These are phyloP conservation scores for Yamadazyma jaroonii DNA, from an alignment of 1,139 yeast genomes.

Conservation along the genomic window DNA sequence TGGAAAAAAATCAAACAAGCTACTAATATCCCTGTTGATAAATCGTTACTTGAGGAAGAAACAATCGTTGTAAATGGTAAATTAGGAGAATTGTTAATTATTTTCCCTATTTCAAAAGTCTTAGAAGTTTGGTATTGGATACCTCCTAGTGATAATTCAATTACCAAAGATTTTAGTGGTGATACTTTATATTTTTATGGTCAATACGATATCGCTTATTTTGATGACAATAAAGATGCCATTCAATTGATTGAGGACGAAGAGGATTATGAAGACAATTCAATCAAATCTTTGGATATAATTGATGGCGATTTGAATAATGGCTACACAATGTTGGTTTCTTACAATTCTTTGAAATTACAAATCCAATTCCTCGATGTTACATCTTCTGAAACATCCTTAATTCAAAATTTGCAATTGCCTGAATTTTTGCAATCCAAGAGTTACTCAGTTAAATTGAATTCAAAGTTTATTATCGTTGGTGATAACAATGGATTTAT, in stretches of 20 bases:
- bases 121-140: slow-evolving; percentile 56
- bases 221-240: background rate
- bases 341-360: slow-evolving; percentile 1
- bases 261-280: background rate
- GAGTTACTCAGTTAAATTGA: slow-evolving; percentile 20
- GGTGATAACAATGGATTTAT: slow-evolving; percentile 26
- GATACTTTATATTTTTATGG: slow-evolving; percentile 33
- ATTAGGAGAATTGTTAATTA: slow-evolving; percentile 45
- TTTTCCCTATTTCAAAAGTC: slow-evolving; percentile 22
- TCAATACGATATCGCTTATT: slow-evolving; percentile 12
- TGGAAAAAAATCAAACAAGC: slow-evolving; percentile 45
- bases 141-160: slow-evolving; percentile 17
- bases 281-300: slow-evolving; percentile 4
- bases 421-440: slow-evolving; percentile 7
- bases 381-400: background rate
- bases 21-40: slow-evolving; percentile 13
- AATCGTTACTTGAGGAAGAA: slow-evolving; percentile 8
- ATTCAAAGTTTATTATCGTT: slow-evolving; percentile 20
- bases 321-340: slow-evolving; percentile 3
- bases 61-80: slow-evolving; percentile 35
- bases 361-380: slow-evolving; percentile 3
- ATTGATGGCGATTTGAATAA: slow-evolving; percentile 6
- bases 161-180: slow-evolving; percentile 17
- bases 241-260: background rate
- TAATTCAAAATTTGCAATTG: slow-evolving; percentile 10